Percentiles rank a stretch among this genome's conserved stretches.
These are phyloP conservation scores for Clitopilus passeckerianus DNA, from an alignment of 768 basidiomycete species.

Conservation along the genomic window DNA sequence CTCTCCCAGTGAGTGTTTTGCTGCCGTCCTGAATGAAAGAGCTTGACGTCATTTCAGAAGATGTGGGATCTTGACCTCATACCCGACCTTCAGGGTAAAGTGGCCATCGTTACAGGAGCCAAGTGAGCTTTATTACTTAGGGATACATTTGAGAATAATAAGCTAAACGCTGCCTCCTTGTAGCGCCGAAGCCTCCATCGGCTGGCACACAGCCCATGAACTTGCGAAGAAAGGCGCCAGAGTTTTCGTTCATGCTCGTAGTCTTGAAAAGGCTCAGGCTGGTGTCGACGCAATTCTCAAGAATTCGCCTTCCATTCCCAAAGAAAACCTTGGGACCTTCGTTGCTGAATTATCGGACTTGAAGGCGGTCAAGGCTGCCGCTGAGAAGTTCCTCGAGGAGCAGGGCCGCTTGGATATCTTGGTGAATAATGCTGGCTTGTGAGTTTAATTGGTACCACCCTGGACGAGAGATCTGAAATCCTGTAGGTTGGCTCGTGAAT, in stretches of 20 bases:
- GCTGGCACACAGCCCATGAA: constrained; percentile 11
- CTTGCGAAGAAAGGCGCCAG: constrained; percentile 20
- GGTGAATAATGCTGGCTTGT: constrained; percentile 9
- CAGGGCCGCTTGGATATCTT: constrained; percentile 7
- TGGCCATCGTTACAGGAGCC: constrained; percentile 6
- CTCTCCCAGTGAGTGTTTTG: too few relatives aligned
- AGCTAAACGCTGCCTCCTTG: background rate
- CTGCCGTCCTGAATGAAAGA: too few relatives aligned
- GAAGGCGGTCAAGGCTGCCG: constrained; percentile 4
- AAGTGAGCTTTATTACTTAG: constrained; percentile 2
- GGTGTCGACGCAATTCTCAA: background rate
- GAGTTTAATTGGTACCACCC: background rate
- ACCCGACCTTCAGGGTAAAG: constrained; percentile 1
- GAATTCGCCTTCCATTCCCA: background rate
- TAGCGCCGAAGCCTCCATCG: constrained; percentile 6
- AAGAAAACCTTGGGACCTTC: constrained; percentile 4
- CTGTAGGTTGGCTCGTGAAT: background rate
- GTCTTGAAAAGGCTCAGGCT: constrained; percentile 5
- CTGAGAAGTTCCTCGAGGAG: background rate
- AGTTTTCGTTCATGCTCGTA: constrained; percentile 19
- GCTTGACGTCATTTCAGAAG: background rate
- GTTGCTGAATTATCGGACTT: constrained; percentile 3
- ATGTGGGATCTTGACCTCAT: background rate
- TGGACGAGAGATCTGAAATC: background rate
- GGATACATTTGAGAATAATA: background rate